Base-by-base conservation (phyloP, 768 basidiomycete genomes). In the Boletus bicolor region DNA sequence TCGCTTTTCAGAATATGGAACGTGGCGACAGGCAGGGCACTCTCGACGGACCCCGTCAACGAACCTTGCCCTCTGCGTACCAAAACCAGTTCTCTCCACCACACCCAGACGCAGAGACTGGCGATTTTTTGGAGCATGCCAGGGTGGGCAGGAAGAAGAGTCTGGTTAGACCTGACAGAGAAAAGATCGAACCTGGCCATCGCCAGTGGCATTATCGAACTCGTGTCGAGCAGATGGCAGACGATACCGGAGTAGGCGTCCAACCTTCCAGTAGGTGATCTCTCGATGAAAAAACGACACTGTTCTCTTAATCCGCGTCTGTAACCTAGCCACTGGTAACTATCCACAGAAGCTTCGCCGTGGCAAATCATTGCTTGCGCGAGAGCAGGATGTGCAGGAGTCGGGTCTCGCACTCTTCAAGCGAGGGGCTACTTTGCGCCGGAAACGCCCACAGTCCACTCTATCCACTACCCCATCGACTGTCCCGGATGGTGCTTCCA, bases 111-210 rank as follows among this genome's bases (percentile, higher is more conserved):
- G 51, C 69, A 53, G 68, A 74, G 54, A 54, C 64, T 0, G 63
- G 56, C n/a, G 67, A 73, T 5, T 66, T 72, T 43, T 72, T 72
- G 39, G 83, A 83, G 61, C 76, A 79, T 3, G 72, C 76, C 15
- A 76, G 78, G 55, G 81, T 91, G 7, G 74, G 78, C 55, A 76
- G 97, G 68, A 98, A 97, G 80, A 95, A 94, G 79, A 91, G 87
- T 68, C 80, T 99, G 17, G 91, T 98, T 51, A 78, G 81, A 53
- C 96, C 96, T 5, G 96, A 99, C 72, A 79, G 96, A 54, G 95
- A 97, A 77, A 93, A 95, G 79, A 91, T 98, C 63, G 94, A 98
- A 66, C 93, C 94, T 10, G 85, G 85, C 41, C 93, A 98, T 77
- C 82, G 93, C 48, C 86, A 94, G 65, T 98, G 88, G 87, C 89